Percentiles rank a stretch among this genome's conserved stretches.
Evolutionary conservation across 345 rosid species (phyloP).

Genomic region (Sonneratia caseolaris): DNA sequence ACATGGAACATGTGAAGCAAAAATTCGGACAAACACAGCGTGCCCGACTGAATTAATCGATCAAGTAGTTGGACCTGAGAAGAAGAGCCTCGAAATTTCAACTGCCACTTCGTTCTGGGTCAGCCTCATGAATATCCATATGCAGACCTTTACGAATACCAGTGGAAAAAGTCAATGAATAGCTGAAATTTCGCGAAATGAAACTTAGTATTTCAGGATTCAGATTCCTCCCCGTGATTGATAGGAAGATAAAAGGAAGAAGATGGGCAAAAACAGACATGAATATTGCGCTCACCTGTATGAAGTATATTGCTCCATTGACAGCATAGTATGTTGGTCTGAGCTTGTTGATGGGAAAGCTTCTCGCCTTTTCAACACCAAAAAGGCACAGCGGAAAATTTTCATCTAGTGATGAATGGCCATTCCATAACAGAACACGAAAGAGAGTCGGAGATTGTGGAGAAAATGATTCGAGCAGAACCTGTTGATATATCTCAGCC

Average conservation of each 20-base stretch:
- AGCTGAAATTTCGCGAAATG: neutral
- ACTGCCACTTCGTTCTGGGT: slow-evolving; percentile 18
- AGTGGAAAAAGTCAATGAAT: neutral
- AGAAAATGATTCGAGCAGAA: neutral
- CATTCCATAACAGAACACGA: neutral
- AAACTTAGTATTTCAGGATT: too few species aligned
- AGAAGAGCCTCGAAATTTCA: slow-evolving; percentile 31
- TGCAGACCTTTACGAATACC: slow-evolving; percentile 23
- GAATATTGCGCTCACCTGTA: slow-evolving; percentile 25
- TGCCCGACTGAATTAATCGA: neutral
- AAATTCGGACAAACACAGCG: neutral
- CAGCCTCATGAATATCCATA: slow-evolving; percentile 33
- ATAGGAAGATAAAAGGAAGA: too few species aligned
- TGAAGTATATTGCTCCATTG: slow-evolving; percentile 32
- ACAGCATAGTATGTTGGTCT: slow-evolving; percentile 38
- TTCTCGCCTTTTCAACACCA: slow-evolving; percentile 30
- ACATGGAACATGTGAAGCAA: neutral
- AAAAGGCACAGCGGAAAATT: neutral
- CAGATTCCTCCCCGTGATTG: too few species aligned
- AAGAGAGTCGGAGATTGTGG: neutral
- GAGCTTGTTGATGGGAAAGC: slow-evolving; percentile 43
- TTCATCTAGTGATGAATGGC: neutral
- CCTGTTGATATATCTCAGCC: slow-evolving; percentile 90
- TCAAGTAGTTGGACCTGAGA: slow-evolving; percentile 26
- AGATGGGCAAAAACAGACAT: neutral